These are phyloP conservation scores for Phaeotremella skinneri DNA, from an alignment of 768 basidiomycete species.

Conservation along the genomic window DNA sequence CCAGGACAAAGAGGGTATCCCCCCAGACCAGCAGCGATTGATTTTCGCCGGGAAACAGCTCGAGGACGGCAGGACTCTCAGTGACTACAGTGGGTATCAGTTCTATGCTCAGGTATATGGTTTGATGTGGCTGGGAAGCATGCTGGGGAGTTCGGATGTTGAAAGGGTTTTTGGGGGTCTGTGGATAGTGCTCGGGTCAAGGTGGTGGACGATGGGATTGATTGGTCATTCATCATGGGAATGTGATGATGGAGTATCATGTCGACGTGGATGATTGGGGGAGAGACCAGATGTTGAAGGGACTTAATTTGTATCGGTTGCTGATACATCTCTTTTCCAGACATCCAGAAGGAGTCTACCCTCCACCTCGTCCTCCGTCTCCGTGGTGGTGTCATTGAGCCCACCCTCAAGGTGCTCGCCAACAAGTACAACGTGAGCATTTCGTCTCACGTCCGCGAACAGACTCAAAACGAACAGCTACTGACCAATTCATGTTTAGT, in stretches of 20 bases:
- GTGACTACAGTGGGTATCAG: slow-evolving; percentile 50
- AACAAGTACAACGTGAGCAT: slow-evolving; percentile 76
- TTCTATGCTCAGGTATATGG: background rate
- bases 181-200: too few relatives aligned
- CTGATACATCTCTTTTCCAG: slow-evolving; percentile 22
- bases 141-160: background rate
- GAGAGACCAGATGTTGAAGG: background rate
- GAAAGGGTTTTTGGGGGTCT: too few relatives aligned
- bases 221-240: too few relatives aligned
- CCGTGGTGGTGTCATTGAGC: slow-evolving; percentile 98
- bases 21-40: slow-evolving; percentile 56
- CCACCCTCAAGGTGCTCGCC: slow-evolving; percentile 94
- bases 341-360: slow-evolving; percentile 70
- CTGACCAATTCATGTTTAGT: slow-evolving; percentile 50
- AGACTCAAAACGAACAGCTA: slow-evolving; percentile 1
- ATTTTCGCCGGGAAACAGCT: slow-evolving; percentile 59
- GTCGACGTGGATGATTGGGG: background rate
- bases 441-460: slow-evolving; percentile 1
- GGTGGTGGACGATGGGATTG: too few relatives aligned
- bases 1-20: slow-evolving; percentile 55
- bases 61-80: slow-evolving; percentile 54
- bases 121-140: background rate
- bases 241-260: too few relatives aligned
- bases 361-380: slow-evolving; percentile 97
- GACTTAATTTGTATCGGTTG: too few relatives aligned